Evolutionary conservation across 305 asterid genomes (phyloP).

Genomic region (Withania somnifera): DNA sequence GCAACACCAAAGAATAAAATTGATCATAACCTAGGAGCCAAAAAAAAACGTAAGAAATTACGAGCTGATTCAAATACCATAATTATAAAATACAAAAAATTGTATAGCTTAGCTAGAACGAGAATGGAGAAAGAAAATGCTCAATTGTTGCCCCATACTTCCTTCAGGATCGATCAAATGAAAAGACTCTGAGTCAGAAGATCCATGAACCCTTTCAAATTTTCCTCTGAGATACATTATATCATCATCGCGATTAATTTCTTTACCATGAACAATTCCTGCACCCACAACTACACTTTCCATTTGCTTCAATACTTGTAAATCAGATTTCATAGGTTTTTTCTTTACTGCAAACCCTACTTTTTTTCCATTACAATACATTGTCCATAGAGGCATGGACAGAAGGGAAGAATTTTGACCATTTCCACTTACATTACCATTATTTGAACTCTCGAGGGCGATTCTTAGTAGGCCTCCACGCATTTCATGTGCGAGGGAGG

Average conservation of each 20-base stretch:
- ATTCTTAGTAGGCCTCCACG: slow-evolving; percentile 43
- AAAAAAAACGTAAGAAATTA: neutral
- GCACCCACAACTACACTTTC: slow-evolving; percentile 41
- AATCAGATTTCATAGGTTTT: slow-evolving; percentile 21
- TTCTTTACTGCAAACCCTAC: slow-evolving; percentile 39
- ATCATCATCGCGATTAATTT: slow-evolving; percentile 19
- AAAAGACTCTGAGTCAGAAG: slow-evolving; percentile 38
- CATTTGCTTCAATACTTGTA: slow-evolving; percentile 28
- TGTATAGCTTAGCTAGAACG: neutral
- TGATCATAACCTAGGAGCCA: neutral
- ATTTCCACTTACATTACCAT: neutral
- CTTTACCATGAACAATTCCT: slow-evolving; percentile 22
- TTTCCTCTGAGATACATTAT: slow-evolving; percentile 46
- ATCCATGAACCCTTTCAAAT: slow-evolving; percentile 38
- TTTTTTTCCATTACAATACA: slow-evolving; percentile 50
- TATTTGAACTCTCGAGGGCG: slow-evolving; percentile 30
- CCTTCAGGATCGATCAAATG: slow-evolving; percentile 54
- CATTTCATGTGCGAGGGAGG: slow-evolving; percentile 51
- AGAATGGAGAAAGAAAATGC: slow-evolving; percentile 44
- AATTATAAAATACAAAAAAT: no score
- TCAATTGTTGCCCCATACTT: slow-evolving; percentile 35
- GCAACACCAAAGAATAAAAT: slow-evolving; percentile 1
- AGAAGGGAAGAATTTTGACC: slow-evolving; percentile 15
- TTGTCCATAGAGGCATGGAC: slow-evolving; percentile 39
- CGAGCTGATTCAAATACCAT: neutral